phyloP scores from a whole-genome alignment of 306 rosid species.

The Casuarina equisetifolia region DNA sequence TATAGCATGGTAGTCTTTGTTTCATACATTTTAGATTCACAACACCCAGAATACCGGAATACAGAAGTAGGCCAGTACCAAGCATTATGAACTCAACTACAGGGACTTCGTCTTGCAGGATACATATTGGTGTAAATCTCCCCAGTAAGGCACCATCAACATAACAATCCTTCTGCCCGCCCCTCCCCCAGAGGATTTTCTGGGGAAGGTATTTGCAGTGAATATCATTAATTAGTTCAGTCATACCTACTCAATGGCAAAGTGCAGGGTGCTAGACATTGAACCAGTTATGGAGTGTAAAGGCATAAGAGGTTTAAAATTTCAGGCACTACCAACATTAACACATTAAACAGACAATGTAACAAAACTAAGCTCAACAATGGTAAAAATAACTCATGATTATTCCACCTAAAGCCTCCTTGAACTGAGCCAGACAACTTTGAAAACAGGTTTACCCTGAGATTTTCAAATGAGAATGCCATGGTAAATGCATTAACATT shows the following conservation, averaged over 20 bases:
- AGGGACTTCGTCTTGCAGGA: not conserved
- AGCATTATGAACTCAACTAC: not conserved
- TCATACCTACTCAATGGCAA: not conserved
- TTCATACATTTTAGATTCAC: not conserved
- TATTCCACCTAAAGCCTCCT: not conserved
- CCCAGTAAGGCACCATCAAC: slow-evolving; percentile 13
- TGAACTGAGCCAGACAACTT: not conserved
- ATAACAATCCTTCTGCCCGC: slow-evolving; percentile 5
- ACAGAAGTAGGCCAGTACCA: not conserved
- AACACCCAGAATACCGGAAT: not conserved
- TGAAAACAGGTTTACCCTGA: slow-evolving; percentile 17
- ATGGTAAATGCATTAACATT: slow-evolving; percentile 15
- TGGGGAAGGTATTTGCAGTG: not conserved
- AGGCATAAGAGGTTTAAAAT: not conserved
- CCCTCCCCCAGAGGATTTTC: not conserved
- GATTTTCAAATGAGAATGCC: slow-evolving; percentile 5
- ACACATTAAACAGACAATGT: not conserved
- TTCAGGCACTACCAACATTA: not conserved
- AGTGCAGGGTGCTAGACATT: not conserved
- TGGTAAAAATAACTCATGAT: not conserved
- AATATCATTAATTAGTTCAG: not conserved
- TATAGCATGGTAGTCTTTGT: slow-evolving; percentile 15
- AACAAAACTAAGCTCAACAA: not conserved
- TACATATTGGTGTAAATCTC: slow-evolving; percentile 15
- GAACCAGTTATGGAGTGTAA: not conserved